Conservation (phyloP, 1,284 basidiomycete species). For the Mycosarcoma maydis region DNA sequence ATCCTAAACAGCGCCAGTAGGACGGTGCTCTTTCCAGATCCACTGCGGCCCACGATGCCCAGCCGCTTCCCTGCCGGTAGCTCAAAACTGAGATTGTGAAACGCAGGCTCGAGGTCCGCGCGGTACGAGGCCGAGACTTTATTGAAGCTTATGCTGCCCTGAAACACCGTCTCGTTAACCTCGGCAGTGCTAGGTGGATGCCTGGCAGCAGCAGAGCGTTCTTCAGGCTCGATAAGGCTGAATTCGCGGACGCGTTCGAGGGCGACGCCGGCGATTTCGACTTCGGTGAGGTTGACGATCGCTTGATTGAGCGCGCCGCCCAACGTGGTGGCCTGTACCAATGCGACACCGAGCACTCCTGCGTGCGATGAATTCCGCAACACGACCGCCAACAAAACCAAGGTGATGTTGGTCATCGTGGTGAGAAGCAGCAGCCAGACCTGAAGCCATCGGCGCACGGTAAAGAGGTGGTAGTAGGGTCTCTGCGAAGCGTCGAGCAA, state of each 20-base stretch:
- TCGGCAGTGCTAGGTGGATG: background rate
- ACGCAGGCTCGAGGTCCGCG: slow-evolving; percentile 35
- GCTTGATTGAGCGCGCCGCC: slow-evolving; percentile 36
- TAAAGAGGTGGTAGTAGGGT: slow-evolving; percentile 48
- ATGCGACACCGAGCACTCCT: slow-evolving; percentile 64
- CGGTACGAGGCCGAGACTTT: slow-evolving; percentile 40
- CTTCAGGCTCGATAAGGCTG: slow-evolving; percentile 48
- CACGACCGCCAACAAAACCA: slow-evolving; percentile 49
- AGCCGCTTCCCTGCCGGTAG: slow-evolving; percentile 41
- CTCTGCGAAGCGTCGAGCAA: slow-evolving; percentile 41
- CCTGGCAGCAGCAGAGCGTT: background rate
- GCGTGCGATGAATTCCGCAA: slow-evolving; percentile 40
- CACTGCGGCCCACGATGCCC: slow-evolving; percentile 49
- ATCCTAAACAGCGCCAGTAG: slow-evolving; percentile 52
- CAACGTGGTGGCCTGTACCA: slow-evolving; percentile 57
- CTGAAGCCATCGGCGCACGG: slow-evolving; percentile 51
- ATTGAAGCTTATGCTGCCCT: slow-evolving; percentile 39
- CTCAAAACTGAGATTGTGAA: slow-evolving; percentile 44
- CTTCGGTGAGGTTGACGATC: slow-evolving; percentile 61
- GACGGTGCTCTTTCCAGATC: slow-evolving; percentile 55
- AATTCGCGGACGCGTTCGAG: slow-evolving; percentile 66
- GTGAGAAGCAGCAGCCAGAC: slow-evolving; percentile 45
- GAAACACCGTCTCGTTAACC: slow-evolving; percentile 11
- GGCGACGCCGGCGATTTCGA: slow-evolving; percentile 66
- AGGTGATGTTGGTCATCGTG: slow-evolving; percentile 40